Evolutionary conservation across 192 early-diverging fungal species (phyloP).

Genomic region (Diversispora epigaea): DNA sequence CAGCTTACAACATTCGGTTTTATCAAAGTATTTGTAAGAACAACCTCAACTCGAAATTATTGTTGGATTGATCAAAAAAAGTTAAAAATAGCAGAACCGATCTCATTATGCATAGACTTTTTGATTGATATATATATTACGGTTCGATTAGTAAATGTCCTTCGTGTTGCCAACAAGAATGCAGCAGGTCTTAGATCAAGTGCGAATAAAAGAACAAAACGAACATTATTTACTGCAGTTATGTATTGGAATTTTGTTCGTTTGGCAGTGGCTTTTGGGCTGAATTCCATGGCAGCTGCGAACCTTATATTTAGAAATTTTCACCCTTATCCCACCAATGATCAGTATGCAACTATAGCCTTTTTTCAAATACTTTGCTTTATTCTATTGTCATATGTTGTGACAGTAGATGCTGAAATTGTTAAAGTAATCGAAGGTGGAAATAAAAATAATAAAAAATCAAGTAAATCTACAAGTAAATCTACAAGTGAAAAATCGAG

Average conservation of each 20-base stretch:
- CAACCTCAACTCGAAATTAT: neutral
- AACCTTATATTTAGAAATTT: too few species aligned
- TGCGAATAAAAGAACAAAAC: too few species aligned
- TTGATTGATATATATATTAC: neutral
- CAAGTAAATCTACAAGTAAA: neutral
- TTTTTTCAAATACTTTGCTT: neutral
- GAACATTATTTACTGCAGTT: too few species aligned
- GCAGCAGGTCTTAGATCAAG: too few species aligned
- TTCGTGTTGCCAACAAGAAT: too few species aligned
- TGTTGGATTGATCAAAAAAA: too few species aligned
- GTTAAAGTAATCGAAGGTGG: slow-evolving; percentile 19
- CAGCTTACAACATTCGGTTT: neutral
- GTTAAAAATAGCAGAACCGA: neutral
- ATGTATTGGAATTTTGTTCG: neutral
- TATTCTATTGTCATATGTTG: neutral
- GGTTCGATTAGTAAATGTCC: too few species aligned
- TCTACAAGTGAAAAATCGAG: neutral
- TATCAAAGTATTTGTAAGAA: neutral
- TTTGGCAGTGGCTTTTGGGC: neutral
- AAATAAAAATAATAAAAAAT: neutral
- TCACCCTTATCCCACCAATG: too few species aligned
- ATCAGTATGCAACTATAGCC: too few species aligned
- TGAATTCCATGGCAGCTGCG: neutral
- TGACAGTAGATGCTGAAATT: slow-evolving; percentile 28
- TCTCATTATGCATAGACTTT: neutral